Conservation (phyloP, 139 green algal genomes). For the Chlamydomonas sphaeroides region DNA sequence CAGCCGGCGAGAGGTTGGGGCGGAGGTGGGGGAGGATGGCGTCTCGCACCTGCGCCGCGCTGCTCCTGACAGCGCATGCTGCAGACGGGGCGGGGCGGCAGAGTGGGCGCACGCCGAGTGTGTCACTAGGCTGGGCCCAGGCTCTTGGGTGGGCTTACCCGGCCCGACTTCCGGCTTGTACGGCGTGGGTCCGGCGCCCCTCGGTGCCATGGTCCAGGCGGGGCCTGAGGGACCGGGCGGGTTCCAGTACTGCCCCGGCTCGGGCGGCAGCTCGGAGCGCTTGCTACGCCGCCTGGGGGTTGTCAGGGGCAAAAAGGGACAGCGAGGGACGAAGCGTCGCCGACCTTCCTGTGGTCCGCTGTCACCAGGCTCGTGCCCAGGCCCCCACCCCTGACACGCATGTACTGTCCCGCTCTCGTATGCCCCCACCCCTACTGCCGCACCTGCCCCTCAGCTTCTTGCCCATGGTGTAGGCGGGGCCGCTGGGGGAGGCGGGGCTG, state of each 20-base stretch:
- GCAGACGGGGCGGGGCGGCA: too few relatives aligned
- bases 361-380: too few relatives aligned
- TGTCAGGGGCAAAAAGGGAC: too few relatives aligned
- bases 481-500: background rate
- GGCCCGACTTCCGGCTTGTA: slow-evolving; percentile 29
- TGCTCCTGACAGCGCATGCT: too few relatives aligned
- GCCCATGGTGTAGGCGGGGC: slow-evolving; percentile 46
- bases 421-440: too few relatives aligned
- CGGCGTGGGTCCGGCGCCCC: background rate
- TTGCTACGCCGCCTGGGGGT: slow-evolving; percentile 14
- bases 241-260: slow-evolving; percentile 50
- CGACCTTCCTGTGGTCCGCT: too few relatives aligned
- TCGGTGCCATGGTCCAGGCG: slow-evolving; percentile 27
- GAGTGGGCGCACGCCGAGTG: too few relatives aligned
- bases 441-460: slow-evolving; percentile 30
- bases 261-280: slow-evolving; percentile 19
- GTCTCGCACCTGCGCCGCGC: background rate
- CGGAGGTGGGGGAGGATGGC: background rate
- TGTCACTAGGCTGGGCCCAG: too few relatives aligned
- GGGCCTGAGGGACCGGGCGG: slow-evolving; percentile 27
- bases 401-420: too few relatives aligned
- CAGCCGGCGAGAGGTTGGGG: background rate
- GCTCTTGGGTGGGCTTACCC: too few relatives aligned
- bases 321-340: too few relatives aligned
- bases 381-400: too few relatives aligned